phyloP scores from a whole-genome alignment of 257 asterid species.

The Solanum piurae region DNA sequence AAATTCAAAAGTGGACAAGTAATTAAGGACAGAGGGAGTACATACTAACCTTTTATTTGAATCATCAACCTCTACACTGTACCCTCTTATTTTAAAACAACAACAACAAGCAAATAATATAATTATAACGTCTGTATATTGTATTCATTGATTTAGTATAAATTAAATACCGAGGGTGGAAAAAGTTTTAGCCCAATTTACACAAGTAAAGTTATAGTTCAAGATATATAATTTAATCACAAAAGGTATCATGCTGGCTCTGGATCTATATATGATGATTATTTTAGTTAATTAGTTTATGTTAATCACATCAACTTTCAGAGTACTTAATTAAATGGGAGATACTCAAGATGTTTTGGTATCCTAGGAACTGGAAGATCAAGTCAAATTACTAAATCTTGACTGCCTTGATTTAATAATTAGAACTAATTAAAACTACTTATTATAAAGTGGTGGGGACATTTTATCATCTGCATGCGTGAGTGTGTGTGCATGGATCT shows the following conservation, averaged over 20 bases:
- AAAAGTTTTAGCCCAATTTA: not conserved
- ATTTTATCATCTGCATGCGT: not conserved
- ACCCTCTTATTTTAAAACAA: not conserved
- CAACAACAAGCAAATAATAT: not conserved
- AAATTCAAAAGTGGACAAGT: too few relatives aligned
- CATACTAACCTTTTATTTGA: not conserved
- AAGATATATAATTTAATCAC: not conserved
- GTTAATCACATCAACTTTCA: not conserved
- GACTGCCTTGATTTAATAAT: not conserved
- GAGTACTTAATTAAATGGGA: not conserved
- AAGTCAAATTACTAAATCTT: not conserved
- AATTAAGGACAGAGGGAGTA: too few relatives aligned
- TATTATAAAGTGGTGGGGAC: not conserved
- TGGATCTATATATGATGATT: not conserved
- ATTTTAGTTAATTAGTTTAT: not conserved
- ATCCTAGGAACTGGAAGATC: not conserved
- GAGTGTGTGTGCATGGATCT: not conserved
- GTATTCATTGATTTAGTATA: too few relatives aligned
- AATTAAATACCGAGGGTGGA: not conserved
- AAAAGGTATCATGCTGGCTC: not conserved
- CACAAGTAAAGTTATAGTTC: not conserved
- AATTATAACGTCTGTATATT: too few relatives aligned
- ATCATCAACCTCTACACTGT: not conserved
- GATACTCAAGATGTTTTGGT: slow-evolving; percentile 1
- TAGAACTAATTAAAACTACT: not conserved